phyloP scores from a whole-genome alignment of 768 basidiomycete species.

The Pleurotus citrinopileatus region DNA sequence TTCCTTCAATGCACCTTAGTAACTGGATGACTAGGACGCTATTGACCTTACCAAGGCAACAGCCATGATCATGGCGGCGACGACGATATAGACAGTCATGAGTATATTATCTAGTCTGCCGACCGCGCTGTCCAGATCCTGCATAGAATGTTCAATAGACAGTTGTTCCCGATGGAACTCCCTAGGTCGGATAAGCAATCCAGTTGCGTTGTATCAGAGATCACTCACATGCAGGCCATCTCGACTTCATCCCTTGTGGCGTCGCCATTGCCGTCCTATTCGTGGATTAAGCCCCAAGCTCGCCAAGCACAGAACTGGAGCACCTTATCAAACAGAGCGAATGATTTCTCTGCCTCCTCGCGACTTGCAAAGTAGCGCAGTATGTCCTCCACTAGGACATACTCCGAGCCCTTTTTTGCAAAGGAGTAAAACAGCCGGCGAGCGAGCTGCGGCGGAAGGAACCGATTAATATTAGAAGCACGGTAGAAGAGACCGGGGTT shows the following conservation, averaged over 20 bases:
- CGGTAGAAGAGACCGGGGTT: not conserved
- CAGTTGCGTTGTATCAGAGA: not conserved
- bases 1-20: slow-evolving; percentile 41
- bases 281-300: not conserved
- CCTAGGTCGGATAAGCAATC: slow-evolving; percentile 28
- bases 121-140: slow-evolving; percentile 87
- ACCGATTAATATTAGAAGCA: too few relatives aligned
- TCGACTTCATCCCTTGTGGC: slow-evolving; percentile 72
- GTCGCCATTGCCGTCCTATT: slow-evolving; percentile 64
- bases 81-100: slow-evolving; percentile 73
- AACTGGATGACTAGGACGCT: slow-evolving; percentile 7
- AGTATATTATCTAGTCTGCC: slow-evolving; percentile 84
- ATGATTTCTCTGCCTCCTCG: slow-evolving; percentile 69
- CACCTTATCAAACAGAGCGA: slow-evolving; percentile 59
- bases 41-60: slow-evolving; percentile 62
- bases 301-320: too few relatives aligned
- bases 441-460: slow-evolving; percentile 72
- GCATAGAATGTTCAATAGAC: slow-evolving; percentile 83
- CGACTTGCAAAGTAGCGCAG: slow-evolving; percentile 61
- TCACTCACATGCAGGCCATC: slow-evolving; percentile 60
- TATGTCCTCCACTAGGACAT: slow-evolving; percentile 66
- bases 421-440: slow-evolving; percentile 87
- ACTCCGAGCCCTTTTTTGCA: slow-evolving; percentile 54
- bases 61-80: slow-evolving; percentile 75
- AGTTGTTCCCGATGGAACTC: slow-evolving; percentile 85